Percentiles rank a stretch among this genome's conserved stretches.
Conservation (phyloP, 2,329 filamentous ascomycete species). For the Seiridium unicorne region DNA sequence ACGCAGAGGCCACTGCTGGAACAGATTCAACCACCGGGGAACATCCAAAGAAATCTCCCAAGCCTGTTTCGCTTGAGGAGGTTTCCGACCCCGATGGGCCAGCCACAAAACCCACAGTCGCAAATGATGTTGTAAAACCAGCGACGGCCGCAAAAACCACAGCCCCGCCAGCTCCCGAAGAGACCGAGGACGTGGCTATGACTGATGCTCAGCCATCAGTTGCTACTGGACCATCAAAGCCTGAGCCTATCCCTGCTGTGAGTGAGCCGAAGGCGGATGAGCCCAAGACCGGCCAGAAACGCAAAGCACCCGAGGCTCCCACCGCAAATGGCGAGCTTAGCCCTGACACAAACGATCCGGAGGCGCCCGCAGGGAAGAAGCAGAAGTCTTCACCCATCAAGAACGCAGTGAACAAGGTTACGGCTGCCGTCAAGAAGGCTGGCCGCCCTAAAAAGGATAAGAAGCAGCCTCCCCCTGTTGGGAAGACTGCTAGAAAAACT, state of each 20-base stretch:
- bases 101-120: constrained; percentile 12
- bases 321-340: constrained; percentile 5
- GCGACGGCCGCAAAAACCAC: neutral
- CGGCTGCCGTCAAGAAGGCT: constrained; percentile 26
- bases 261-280: neutral
- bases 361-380: constrained; percentile 37
- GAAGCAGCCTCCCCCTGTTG: constrained; percentile 26
- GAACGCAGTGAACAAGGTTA: constrained; percentile 26
- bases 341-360: constrained; percentile 19
- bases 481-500: constrained; percentile 35
- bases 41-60: constrained; percentile 19
- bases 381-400: constrained; percentile 26
- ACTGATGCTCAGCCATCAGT: neutral
- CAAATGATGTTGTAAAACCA: constrained; percentile 18
- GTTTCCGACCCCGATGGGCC: constrained; percentile 23
- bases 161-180: neutral
- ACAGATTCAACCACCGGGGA: constrained; percentile 14
- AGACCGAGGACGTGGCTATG: neutral
- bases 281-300: constrained; percentile 11
- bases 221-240: neutral
- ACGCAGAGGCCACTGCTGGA: constrained; percentile 9
- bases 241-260: neutral
- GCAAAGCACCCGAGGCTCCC: constrained; percentile 13
- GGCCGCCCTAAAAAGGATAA: constrained; percentile 34
- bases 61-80: constrained; percentile 27